Percentiles rank a stretch among this genome's conserved stretches.
Evolutionary conservation across 768 basidiomycete species (phyloP).

Genomic region (Pilatotrama ljubarskyi): DNA sequence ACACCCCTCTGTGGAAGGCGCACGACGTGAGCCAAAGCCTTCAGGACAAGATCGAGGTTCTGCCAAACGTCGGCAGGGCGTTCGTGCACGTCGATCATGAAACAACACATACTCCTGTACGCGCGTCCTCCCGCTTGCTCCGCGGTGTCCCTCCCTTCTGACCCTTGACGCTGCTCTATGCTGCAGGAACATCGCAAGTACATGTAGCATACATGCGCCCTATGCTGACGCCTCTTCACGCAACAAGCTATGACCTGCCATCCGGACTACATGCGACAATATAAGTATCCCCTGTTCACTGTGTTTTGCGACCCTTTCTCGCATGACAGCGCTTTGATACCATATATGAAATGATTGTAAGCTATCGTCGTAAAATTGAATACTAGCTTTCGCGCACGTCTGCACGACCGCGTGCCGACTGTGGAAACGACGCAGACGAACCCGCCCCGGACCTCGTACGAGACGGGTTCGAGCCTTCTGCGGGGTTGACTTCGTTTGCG

Average conservation of each 20-base stretch:
- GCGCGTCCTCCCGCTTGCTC: conserved; percentile 21
- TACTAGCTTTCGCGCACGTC: no score
- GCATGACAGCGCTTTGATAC: no score
- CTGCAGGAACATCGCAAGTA: conserved; percentile 48
- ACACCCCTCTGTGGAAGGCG: conserved; percentile 86
- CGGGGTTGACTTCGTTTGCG: no score
- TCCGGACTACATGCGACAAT: background rate
- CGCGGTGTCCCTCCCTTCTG: background rate
- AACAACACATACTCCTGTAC: conserved; percentile 72
- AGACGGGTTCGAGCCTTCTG: no score
- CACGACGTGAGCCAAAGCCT: conserved; percentile 83
- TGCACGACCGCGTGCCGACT: no score
- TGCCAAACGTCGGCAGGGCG: conserved; percentile 89
- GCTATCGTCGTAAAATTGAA: no score
- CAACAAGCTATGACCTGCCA: background rate
- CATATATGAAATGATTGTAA: no score
- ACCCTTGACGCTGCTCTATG: background rate
- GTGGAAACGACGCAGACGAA: no score
- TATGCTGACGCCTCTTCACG: background rate
- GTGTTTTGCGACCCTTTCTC: no score
- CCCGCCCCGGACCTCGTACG: no score
- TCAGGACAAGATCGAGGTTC: conserved; percentile 85
- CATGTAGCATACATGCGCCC: conserved; percentile 13
- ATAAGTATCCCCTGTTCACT: no score
- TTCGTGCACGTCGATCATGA: conserved; percentile 97